Conservation (phyloP, 805 yeast species). For the Ogataea allantospora region DNA sequence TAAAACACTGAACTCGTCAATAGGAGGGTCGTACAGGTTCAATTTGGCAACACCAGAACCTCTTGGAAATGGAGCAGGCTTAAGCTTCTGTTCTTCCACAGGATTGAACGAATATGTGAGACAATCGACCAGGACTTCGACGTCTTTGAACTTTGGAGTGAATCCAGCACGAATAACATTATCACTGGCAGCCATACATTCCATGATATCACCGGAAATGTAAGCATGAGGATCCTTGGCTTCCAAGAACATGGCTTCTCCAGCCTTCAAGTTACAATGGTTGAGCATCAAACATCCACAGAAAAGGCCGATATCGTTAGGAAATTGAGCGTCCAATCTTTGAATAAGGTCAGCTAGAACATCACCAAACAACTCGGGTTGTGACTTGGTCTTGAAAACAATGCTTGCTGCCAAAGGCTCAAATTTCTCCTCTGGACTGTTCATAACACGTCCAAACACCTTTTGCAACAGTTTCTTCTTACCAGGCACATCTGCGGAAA, state of each 20-base stretch:
- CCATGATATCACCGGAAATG: conserved; percentile 94
- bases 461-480: conserved; percentile 69
- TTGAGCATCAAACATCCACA: conserved; percentile 93
- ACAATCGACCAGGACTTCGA: conserved; percentile 82
- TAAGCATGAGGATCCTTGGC: conserved; percentile 99
- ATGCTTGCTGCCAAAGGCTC: conserved; percentile 57
- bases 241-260: conserved; percentile 94
- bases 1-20: conserved; percentile 92
- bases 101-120: conserved; percentile 86
- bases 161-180: conserved; percentile 98
- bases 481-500: conserved; percentile 44
- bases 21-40: conserved; percentile 88
- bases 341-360: conserved; percentile 70
- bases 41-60: conserved; percentile 66
- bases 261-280: conserved; percentile 77
- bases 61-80: conserved; percentile 55
- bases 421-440: conserved; percentile 62
- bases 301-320: conserved; percentile 90
- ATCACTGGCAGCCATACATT: conserved; percentile 99
- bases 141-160: conserved; percentile 99
- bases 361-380: conserved; percentile 57
- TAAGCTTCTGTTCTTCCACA: conserved; percentile 90
- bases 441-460: conserved; percentile 84
- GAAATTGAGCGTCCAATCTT: conserved; percentile 83
- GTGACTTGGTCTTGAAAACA: conserved; percentile 58